Conservation (phyloP, 1,284 basidiomycete species). For the Takashimella tepidaria region DNA sequence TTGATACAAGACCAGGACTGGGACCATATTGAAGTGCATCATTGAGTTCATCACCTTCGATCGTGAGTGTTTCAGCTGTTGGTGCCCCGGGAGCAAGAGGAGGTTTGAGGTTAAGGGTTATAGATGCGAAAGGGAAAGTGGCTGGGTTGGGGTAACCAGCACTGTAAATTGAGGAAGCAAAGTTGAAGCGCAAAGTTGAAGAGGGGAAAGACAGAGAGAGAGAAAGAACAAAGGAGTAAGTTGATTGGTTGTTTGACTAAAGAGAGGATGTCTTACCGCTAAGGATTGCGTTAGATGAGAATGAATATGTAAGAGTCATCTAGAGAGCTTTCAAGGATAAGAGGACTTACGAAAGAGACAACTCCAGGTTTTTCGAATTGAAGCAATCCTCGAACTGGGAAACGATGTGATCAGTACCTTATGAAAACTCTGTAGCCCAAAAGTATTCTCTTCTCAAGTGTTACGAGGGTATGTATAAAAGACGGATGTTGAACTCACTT, state of each 20-base stretch:
- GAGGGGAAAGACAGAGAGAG: neutral
- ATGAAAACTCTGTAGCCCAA: too few species aligned
- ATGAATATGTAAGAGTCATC: neutral
- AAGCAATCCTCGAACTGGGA: slow-evolving; percentile 57
- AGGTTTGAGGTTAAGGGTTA: slow-evolving; percentile 55
- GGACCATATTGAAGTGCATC: slow-evolving; percentile 71
- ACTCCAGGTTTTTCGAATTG: slow-evolving; percentile 76
- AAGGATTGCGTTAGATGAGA: slow-evolving; percentile 6
- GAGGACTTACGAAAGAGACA: slow-evolving; percentile 64
- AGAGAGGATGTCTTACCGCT: neutral
- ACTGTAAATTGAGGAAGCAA: slow-evolving; percentile 12
- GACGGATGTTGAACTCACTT: too few species aligned
- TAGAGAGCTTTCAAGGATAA: too few species aligned
- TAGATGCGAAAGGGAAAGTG: slow-evolving; percentile 80
- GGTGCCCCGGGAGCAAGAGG: slow-evolving; percentile 50
- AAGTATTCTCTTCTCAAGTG: too few species aligned
- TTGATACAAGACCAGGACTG: slow-evolving; percentile 62
- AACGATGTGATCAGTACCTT: neutral
- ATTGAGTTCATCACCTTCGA: slow-evolving; percentile 56
- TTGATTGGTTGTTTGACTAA: neutral
- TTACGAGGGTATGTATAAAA: too few species aligned
- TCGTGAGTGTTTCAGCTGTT: slow-evolving; percentile 24
- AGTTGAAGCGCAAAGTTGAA: slow-evolving; percentile 17
- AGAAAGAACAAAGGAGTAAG: neutral
- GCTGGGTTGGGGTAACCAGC: slow-evolving; percentile 70